phyloP scores from a whole-genome alignment of 495 filamentous ascomycete species.

The Daldinia caldariorum region DNA sequence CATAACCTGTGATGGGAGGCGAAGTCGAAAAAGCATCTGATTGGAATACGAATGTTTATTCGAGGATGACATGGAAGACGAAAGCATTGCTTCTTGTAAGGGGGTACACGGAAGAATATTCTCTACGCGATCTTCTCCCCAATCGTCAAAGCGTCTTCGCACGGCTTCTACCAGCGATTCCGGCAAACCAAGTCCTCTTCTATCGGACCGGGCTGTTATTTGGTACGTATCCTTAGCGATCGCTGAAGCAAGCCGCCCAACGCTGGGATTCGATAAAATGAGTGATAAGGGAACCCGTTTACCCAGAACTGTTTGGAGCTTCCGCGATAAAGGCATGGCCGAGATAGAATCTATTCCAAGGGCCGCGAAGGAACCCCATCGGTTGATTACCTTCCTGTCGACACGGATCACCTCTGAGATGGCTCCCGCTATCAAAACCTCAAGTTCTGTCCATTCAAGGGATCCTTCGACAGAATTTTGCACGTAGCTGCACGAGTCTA shows the following conservation, averaged over 20 bases:
- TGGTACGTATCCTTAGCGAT: conserved; percentile 14
- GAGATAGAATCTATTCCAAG: conserved; percentile 85
- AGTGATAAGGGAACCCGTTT: conserved; percentile 65
- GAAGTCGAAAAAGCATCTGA: conserved; percentile 54
- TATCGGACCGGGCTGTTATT: background rate
- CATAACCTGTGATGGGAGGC: conserved; percentile 38
- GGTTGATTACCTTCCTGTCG: conserved; percentile 64
- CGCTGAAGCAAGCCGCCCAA: conserved; percentile 62
- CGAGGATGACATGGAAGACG: conserved; percentile 48
- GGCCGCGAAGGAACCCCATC: conserved; percentile 57
- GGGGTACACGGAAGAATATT: conserved; percentile 80
- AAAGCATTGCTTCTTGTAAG: conserved; percentile 83
- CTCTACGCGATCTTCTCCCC: conserved; percentile 53
- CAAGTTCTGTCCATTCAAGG: conserved; percentile 60
- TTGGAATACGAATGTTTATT: conserved; percentile 55
- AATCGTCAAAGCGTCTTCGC: conserved; percentile 43
- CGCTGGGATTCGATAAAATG: conserved; percentile 69
- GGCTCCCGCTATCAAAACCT: conserved; percentile 61
- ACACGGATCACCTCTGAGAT: conserved; percentile 56
- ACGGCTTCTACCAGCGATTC: conserved; percentile 49
- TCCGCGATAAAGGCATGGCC: conserved; percentile 71
- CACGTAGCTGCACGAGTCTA: conserved; percentile 37
- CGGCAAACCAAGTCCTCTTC: conserved; percentile 48
- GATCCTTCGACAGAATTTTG: conserved; percentile 44
- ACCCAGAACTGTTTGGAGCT: conserved; percentile 55